These are phyloP conservation scores for Austroboletus rostrupii DNA, from an alignment of 1,284 basidiomycete genomes.

Conservation along the genomic window DNA sequence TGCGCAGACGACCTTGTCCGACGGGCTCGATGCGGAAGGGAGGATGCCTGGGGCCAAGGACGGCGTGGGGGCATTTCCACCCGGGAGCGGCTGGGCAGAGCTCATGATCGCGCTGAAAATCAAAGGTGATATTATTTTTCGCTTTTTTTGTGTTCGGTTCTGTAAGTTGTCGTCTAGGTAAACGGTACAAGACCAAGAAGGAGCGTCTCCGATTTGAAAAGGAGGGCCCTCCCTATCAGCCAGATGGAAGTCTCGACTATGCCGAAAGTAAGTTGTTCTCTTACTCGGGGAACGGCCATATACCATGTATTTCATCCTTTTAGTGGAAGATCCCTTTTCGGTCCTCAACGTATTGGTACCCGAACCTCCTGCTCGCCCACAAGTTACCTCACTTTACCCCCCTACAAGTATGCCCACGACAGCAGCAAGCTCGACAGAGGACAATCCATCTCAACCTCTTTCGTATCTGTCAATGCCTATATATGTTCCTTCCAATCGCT, in stretches of 20 bases:
- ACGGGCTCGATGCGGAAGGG: slow-evolving; percentile 62
- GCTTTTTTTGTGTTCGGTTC: neutral
- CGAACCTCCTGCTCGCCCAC: slow-evolving; percentile 50
- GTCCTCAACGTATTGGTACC: slow-evolving; percentile 60
- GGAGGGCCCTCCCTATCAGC: slow-evolving; percentile 59
- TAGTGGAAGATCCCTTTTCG: slow-evolving; percentile 77
- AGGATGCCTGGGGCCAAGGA: slow-evolving; percentile 71
- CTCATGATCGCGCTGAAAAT: slow-evolving; percentile 68
- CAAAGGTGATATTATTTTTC: slow-evolving; percentile 44
- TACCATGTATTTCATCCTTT: neutral
- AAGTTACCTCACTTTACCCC: slow-evolving; percentile 54
- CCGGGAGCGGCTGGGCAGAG: slow-evolving; percentile 62
- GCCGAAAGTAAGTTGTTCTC: slow-evolving; percentile 47
- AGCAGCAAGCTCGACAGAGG: neutral
- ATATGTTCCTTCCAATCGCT: slow-evolving; percentile 13
- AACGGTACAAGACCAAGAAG: slow-evolving; percentile 73
- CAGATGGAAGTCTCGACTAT: slow-evolving; percentile 74
- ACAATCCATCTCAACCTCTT: slow-evolving; percentile 4
- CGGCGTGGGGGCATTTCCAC: slow-evolving; percentile 65
- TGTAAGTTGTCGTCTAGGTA: slow-evolving; percentile 41
- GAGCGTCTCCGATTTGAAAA: slow-evolving; percentile 69
- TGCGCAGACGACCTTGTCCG: slow-evolving; percentile 38
- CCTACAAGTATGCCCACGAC: slow-evolving; percentile 19
- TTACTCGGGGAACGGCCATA: slow-evolving; percentile 1
- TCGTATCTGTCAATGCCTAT: slow-evolving; percentile 10